Percentiles rank a stretch among this genome's conserved stretches.
Evolutionary conservation across 352 stramenopile genomes (phyloP).

Genomic region (Halophytophthora polymorphica): DNA sequence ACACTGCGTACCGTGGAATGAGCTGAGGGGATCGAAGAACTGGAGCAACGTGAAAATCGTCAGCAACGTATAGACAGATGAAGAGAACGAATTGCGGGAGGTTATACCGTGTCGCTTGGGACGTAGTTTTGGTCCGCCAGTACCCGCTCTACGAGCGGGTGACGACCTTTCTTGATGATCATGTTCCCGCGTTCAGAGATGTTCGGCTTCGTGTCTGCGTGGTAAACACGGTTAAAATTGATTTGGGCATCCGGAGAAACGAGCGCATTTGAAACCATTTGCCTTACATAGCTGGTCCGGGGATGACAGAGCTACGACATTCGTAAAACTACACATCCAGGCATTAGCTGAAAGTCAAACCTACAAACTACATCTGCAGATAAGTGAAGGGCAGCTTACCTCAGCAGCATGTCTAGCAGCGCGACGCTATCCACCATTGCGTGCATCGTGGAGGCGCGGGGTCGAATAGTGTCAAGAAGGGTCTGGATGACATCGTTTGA

Average conservation of each 20-base stretch:
- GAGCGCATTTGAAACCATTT: not conserved
- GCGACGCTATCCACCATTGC: slow-evolving; percentile 86
- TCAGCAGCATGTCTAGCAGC: slow-evolving; percentile 91
- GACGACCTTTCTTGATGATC: slow-evolving; percentile 76
- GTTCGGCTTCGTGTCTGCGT: slow-evolving; percentile 60
- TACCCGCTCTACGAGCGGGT: slow-evolving; percentile 71
- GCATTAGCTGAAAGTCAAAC: not conserved
- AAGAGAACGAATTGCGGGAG: not conserved
- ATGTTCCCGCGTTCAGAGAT: slow-evolving; percentile 69
- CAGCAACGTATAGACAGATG: not conserved
- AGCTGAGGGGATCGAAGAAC: slow-evolving; percentile 74
- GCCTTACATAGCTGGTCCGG: slow-evolving; percentile 67
- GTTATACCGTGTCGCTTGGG: slow-evolving; percentile 75
- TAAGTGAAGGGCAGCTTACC: too few relatives aligned
- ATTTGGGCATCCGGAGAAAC: not conserved
- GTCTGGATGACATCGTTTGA: slow-evolving; percentile 86
- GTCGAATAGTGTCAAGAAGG: slow-evolving; percentile 76
- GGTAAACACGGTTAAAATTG: not conserved
- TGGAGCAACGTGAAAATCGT: slow-evolving; percentile 11
- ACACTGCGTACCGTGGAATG: slow-evolving; percentile 55
- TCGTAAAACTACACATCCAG: slow-evolving; percentile 65
- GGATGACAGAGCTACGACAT: slow-evolving; percentile 78
- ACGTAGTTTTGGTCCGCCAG: slow-evolving; percentile 77
- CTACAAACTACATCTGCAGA: not conserved
- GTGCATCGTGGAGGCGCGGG: slow-evolving; percentile 73